phyloP scores from a whole-genome alignment of 2,329 filamentous ascomycete genomes.

The Pseudogymnoascus sp. region DNA sequence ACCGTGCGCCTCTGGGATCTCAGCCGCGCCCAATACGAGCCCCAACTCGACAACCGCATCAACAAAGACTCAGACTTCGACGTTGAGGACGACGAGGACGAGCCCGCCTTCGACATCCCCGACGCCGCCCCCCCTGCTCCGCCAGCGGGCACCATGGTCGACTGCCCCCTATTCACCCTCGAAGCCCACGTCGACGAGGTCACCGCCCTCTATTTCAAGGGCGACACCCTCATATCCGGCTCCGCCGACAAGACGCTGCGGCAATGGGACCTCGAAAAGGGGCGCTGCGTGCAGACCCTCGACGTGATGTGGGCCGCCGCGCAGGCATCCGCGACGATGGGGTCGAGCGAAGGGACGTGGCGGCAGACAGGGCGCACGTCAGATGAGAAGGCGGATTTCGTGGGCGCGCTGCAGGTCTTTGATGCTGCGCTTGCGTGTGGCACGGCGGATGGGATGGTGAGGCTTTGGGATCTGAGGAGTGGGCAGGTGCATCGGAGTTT shows the following conservation, averaged over 20 bases:
- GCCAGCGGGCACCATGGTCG: constrained; percentile 71
- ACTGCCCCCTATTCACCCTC: constrained; percentile 82
- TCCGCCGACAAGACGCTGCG: constrained; percentile 95
- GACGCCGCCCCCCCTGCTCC: constrained; percentile 62
- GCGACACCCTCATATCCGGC: constrained; percentile 84
- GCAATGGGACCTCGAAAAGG: constrained; percentile 95
- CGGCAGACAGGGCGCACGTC: constrained; percentile 58
- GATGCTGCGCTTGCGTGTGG: constrained; percentile 92
- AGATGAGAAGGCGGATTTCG: constrained; percentile 73
- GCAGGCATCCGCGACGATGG: constrained; percentile 67
- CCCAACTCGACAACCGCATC: constrained; percentile 44
- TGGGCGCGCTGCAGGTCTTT: constrained; percentile 90
- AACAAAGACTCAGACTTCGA: constrained; percentile 50
- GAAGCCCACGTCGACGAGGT: constrained; percentile 90
- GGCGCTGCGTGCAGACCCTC: constrained; percentile 93
- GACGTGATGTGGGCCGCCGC: constrained; percentile 98
- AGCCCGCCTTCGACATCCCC: constrained; percentile 63
- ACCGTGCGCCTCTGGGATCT: constrained; percentile 94
- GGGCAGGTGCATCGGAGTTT: constrained; percentile 95
- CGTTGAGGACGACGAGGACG: constrained; percentile 50
- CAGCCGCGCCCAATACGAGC: constrained; percentile 77
- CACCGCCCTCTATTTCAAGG: constrained; percentile 84
- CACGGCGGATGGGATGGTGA: constrained; percentile 94
- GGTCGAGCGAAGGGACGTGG: constrained; percentile 58
- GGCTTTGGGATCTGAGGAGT: constrained; percentile 91